Evolutionary conservation across 2,329 filamentous ascomycete genomes (phyloP).

Genomic region (Colletotrichum neosansevieriae): DNA sequence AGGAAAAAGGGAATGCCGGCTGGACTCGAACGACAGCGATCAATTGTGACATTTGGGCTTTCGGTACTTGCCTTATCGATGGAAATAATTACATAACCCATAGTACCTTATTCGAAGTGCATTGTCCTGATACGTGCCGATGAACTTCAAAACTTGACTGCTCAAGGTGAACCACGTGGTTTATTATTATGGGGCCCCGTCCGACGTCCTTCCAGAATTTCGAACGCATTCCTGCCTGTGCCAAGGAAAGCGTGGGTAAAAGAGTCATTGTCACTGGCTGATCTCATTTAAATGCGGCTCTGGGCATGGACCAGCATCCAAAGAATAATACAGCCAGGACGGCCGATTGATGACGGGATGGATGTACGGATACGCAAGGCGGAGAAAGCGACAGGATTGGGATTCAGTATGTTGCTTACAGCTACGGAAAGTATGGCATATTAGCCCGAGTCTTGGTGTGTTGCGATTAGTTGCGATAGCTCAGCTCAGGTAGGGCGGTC

Average conservation of each 20-base stretch:
- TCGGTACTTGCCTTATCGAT: background rate
- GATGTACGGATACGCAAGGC: background rate
- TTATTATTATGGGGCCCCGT: no score
- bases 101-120: no score
- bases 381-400: background rate
- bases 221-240: background rate
- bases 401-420: background rate
- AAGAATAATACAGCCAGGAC: slow-evolving; percentile 15
- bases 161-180: no score
- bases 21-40: background rate
- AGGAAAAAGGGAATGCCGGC: slow-evolving; percentile 6
- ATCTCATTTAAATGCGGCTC: slow-evolving; percentile 36
- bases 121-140: background rate
- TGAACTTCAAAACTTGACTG: background rate
- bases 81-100: background rate
- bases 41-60: background rate
- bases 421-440: background rate
- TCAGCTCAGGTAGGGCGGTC: slow-evolving; percentile 13
- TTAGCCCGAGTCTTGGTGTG: slow-evolving; percentile 4
- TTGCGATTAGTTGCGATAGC: slow-evolving; percentile 5
- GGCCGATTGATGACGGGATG: slow-evolving; percentile 9
- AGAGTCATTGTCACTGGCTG: slow-evolving; percentile 28
- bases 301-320: slow-evolving; percentile 27
- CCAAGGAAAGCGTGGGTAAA: slow-evolving; percentile 19
- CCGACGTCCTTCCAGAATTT: slow-evolving; percentile 8